Evolutionary conservation across 2,329 filamentous ascomycete species (phyloP).

Genomic region (Rhexocercosporidium sp.): DNA sequence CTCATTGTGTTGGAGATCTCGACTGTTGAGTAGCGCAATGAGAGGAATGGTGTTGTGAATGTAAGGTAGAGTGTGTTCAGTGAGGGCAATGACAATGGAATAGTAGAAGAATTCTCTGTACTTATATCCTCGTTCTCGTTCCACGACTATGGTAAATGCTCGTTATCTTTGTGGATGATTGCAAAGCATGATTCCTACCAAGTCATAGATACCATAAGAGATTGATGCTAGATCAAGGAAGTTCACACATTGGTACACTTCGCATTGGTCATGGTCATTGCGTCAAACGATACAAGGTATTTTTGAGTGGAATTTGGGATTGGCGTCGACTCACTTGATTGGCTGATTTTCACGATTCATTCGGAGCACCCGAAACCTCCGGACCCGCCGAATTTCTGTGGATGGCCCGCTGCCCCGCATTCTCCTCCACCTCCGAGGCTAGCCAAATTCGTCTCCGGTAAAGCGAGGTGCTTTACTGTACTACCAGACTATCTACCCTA

Average conservation of each 20-base stretch:
- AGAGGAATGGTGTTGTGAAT: constrained; percentile 10
- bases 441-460: no score
- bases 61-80: constrained; percentile 6
- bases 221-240: neutral
- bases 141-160: constrained; percentile 19
- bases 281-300: no score
- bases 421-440: neutral
- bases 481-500: no score
- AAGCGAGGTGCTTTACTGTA: no score
- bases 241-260: no score
- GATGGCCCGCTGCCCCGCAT: constrained; percentile 6
- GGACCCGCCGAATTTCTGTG: constrained; percentile 14
- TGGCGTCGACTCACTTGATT: constrained; percentile 23
- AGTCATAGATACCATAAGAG: constrained; percentile 16
- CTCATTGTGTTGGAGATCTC: constrained; percentile 24
- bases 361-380: constrained; percentile 26
- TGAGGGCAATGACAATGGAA: constrained; percentile 1
- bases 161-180: constrained; percentile 20
- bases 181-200: constrained; percentile 22
- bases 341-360: constrained; percentile 20
- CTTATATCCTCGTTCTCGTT: constrained; percentile 22
- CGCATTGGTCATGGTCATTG: no score
- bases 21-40: constrained; percentile 12
- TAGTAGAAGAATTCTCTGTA: constrained; percentile 21
- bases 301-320: neutral